Evolutionary conservation across 768 basidiomycete species (phyloP).

Genomic region (Leccinellum albellum): DNA sequence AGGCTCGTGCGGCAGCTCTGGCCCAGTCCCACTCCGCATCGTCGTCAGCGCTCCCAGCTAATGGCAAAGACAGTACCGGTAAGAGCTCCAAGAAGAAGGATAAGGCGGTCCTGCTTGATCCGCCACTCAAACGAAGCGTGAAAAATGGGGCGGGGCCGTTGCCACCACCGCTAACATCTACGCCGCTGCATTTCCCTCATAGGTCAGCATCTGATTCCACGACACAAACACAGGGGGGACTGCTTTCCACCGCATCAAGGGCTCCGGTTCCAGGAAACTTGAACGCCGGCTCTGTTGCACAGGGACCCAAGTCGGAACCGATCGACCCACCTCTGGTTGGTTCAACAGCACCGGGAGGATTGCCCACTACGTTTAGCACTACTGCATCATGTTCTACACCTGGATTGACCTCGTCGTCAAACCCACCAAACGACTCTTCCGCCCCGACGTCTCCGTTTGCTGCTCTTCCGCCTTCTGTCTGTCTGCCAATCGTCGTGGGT

Average conservation of each 20-base stretch:
- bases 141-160: slow-evolving; percentile 57
- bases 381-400: slow-evolving; percentile 6
- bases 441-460: slow-evolving; percentile 24
- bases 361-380: not conserved
- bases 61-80: slow-evolving; percentile 34
- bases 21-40: slow-evolving; percentile 25
- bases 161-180: slow-evolving; percentile 67
- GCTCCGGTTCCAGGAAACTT: not conserved
- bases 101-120: slow-evolving; percentile 50
- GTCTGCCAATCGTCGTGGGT: slow-evolving; percentile 74
- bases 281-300: not conserved
- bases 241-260: slow-evolving; percentile 7
- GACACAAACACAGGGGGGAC: slow-evolving; percentile 2
- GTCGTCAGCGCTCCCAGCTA: slow-evolving; percentile 15
- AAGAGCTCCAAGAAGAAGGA: slow-evolving; percentile 54
- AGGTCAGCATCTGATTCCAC: slow-evolving; percentile 4
- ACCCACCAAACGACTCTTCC: slow-evolving; percentile 13
- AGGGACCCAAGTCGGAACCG: slow-evolving; percentile 6
- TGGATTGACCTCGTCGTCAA: slow-evolving; percentile 14
- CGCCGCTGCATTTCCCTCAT: slow-evolving; percentile 54
- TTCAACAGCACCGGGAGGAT: not conserved
- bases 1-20: slow-evolving; percentile 44
- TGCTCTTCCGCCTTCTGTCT: slow-evolving; percentile 42
- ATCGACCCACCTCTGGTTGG: slow-evolving; percentile 1
- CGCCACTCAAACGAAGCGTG: slow-evolving; percentile 65